phyloP scores from a whole-genome alignment of 1,284 basidiomycete species.

The Malassezia cuniculi region DNA sequence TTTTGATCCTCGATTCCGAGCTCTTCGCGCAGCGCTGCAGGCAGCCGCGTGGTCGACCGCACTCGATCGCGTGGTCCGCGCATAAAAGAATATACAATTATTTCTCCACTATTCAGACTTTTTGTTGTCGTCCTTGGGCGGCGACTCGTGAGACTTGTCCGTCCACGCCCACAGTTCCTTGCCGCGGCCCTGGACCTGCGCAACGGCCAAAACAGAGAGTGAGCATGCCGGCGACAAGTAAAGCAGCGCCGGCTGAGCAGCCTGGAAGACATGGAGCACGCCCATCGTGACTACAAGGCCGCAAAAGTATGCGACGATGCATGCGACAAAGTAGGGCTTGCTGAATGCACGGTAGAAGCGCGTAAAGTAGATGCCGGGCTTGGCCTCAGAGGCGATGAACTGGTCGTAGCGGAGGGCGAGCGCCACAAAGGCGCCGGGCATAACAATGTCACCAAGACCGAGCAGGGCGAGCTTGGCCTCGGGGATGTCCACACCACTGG shows the following conservation, averaged over 20 bases:
- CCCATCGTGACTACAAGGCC: conserved; percentile 69
- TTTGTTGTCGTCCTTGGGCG: background rate
- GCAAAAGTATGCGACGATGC: conserved; percentile 61
- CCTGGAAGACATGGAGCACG: conserved; percentile 69
- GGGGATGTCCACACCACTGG: conserved; percentile 2
- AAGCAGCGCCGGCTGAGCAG: conserved; percentile 79
- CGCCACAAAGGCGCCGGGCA: conserved; percentile 79
- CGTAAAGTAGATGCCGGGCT: conserved; percentile 22
- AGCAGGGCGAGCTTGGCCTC: conserved; percentile 57
- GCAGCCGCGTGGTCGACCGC: conserved; percentile 28
- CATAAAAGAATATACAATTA: background rate
- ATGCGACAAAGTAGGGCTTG: conserved; percentile 68
- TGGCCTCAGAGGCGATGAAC: conserved; percentile 47
- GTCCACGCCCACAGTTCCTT: conserved; percentile 31
- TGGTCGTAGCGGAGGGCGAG: conserved; percentile 79
- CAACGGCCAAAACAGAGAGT: conserved; percentile 45
- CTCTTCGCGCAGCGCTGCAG: conserved; percentile 33
- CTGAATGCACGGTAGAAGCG: conserved; percentile 47
- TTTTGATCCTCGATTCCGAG: conserved; percentile 20
- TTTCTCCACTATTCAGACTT: background rate
- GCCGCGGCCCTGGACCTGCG: conserved; percentile 45
- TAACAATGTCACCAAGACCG: conserved; percentile 78
- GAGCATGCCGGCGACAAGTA: conserved; percentile 60
- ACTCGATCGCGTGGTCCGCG: conserved; percentile 15
- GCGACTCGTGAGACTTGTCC: conserved; percentile 12